phyloP scores from a whole-genome alignment of 495 filamentous ascomycete genomes.

The Letharia columbiana region DNA sequence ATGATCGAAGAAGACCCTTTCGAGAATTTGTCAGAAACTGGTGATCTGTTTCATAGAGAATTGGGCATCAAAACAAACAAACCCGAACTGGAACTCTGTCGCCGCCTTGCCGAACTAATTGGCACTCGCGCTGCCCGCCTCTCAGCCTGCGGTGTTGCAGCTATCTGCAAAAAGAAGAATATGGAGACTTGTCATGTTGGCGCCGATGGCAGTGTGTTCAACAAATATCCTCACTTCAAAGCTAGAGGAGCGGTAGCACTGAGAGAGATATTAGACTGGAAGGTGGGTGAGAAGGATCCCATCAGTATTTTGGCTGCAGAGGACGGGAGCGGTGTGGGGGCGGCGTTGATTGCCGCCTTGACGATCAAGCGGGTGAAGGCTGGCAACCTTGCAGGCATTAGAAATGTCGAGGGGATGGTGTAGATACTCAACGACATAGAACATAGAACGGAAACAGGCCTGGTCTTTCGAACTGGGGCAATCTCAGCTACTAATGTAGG shows the following conservation, averaged over 20 bases:
- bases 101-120: slow-evolving; percentile 84
- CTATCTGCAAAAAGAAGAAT: slow-evolving; percentile 92
- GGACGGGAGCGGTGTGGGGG: slow-evolving; percentile 93
- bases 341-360: slow-evolving; percentile 86
- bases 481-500: too few species aligned
- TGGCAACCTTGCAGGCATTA: slow-evolving; percentile 71
- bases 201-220: slow-evolving; percentile 93
- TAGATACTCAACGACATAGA: not conserved
- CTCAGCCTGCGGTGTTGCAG: slow-evolving; percentile 87
- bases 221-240: slow-evolving; percentile 98
- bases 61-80: slow-evolving; percentile 59
- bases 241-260: slow-evolving; percentile 78
- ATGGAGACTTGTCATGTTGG: slow-evolving; percentile 84
- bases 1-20: slow-evolving; percentile 90
- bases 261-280: slow-evolving; percentile 91
- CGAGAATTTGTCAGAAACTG: slow-evolving; percentile 83
- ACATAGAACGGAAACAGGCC: not conserved
- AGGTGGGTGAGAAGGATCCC: slow-evolving; percentile 67
- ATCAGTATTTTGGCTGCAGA: slow-evolving; percentile 81
- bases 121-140: slow-evolving; percentile 89
- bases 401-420: slow-evolving; percentile 50
- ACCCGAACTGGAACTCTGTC: slow-evolving; percentile 75
- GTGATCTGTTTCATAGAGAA: slow-evolving; percentile 65
- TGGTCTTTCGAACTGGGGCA: not conserved
- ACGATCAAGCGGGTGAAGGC: slow-evolving; percentile 77